These are phyloP conservation scores for Stenocarpella maydis DNA, from an alignment of 2,329 filamentous ascomycete genomes.

Conservation along the genomic window DNA sequence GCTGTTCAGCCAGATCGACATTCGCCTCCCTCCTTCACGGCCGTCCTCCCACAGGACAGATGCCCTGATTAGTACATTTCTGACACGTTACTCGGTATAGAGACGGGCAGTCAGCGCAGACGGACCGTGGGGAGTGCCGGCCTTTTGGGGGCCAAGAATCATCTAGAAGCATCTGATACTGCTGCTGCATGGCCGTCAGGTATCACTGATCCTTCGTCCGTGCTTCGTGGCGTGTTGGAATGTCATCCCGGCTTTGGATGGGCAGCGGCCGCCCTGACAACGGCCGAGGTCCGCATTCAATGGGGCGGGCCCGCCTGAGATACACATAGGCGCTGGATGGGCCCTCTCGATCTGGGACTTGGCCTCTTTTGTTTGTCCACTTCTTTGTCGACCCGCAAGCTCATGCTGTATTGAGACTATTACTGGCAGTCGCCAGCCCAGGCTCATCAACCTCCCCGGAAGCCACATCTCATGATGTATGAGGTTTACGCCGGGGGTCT, in stretches of 20 bases:
- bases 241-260: slow-evolving; percentile 7
- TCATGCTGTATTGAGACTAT: background rate
- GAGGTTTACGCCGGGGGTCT: no score
- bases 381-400: slow-evolving; percentile 6
- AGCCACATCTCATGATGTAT: slow-evolving; percentile 3
- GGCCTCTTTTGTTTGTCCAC: no score
- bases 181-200: background rate
- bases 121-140: slow-evolving; percentile 1
- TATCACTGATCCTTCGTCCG: slow-evolving; percentile 13
- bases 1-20: slow-evolving; percentile 18
- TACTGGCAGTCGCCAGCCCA: background rate
- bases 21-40: background rate
- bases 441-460: background rate
- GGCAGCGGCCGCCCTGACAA: slow-evolving; percentile 10
- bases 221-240: background rate
- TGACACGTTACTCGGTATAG: background rate
- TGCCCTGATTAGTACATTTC: background rate
- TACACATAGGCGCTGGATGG: background rate
- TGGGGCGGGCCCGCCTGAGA: background rate
- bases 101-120: background rate
- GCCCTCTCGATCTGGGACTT: background rate
- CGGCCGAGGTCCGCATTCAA: slow-evolving; percentile 4
- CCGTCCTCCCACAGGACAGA: background rate
- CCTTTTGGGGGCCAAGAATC: slow-evolving; percentile 13
- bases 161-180: slow-evolving; percentile 22